phyloP scores from a whole-genome alignment of 2,329 filamentous ascomycete species.

The Pseudogymnoascus sp. region DNA sequence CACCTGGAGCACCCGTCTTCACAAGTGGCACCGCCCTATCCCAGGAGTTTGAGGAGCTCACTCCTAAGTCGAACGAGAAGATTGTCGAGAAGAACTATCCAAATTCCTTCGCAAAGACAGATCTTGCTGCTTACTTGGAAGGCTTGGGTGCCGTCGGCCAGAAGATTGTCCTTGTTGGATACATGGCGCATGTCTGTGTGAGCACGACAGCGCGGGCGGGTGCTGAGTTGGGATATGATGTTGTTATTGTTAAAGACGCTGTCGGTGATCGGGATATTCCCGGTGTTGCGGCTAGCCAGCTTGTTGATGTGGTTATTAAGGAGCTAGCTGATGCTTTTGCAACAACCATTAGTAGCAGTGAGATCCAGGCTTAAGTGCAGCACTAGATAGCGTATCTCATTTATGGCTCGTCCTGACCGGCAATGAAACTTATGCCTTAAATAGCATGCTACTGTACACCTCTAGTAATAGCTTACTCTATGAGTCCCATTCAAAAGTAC shows the following conservation, averaged over 20 bases:
- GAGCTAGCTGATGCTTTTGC: constrained; percentile 59
- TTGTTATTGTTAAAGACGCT: constrained; percentile 52
- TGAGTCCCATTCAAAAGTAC: neutral
- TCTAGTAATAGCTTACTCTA: too few relatives aligned
- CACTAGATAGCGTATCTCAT: too few relatives aligned
- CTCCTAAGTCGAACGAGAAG: constrained; percentile 45
- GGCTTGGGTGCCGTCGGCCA: constrained; percentile 35
- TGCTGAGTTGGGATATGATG: constrained; percentile 54
- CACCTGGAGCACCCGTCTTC: constrained; percentile 57
- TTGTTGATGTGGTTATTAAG: constrained; percentile 43
- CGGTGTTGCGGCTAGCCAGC: constrained; percentile 47
- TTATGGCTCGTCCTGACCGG: too few relatives aligned
- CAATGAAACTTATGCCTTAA: neutral
- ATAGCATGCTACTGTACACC: neutral
- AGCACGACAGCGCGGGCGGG: constrained; percentile 57
- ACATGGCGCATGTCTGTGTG: constrained; percentile 60
- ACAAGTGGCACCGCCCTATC: constrained; percentile 54
- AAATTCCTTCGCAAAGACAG: constrained; percentile 53
- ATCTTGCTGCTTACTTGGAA: constrained; percentile 48
- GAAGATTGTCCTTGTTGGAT: constrained; percentile 55
- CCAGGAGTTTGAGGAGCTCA: constrained; percentile 53
- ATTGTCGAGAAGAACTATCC: constrained; percentile 51
- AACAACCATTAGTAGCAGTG: constrained; percentile 41
- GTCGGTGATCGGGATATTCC: constrained; percentile 62
- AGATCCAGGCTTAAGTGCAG: constrained; percentile 19